Evolutionary conservation across 2,329 filamentous ascomycete genomes (phyloP).

Genomic region (Aspergillus proliferans): DNA sequence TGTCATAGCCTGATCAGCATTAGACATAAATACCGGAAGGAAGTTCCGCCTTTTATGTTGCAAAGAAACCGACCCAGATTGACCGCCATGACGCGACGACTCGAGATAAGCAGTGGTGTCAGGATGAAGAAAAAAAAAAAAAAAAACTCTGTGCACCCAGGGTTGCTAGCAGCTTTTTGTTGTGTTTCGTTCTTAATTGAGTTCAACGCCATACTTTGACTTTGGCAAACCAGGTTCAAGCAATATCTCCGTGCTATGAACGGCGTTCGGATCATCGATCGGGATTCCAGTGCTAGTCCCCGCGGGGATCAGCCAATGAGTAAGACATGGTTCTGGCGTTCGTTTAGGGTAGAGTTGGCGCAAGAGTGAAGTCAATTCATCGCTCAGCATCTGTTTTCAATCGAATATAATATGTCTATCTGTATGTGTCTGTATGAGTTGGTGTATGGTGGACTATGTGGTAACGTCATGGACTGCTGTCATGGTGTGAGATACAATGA

Average conservation of each 20-base stretch:
- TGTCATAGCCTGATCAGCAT: too few species aligned
- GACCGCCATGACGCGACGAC: too few species aligned
- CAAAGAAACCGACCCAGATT: too few species aligned
- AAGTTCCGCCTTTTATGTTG: too few species aligned
- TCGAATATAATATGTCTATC: background rate
- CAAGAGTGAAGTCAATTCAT: constrained; percentile 6
- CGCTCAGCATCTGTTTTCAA: background rate
- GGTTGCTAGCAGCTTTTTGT: too few species aligned
- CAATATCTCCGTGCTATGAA: background rate
- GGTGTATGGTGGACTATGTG: background rate
- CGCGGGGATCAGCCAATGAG: background rate
- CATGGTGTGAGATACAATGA: background rate
- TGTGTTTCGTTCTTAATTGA: too few species aligned
- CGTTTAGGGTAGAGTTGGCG: background rate
- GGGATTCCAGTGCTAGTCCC: background rate
- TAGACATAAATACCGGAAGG: too few species aligned
- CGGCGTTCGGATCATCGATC: background rate
- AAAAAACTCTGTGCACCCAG: too few species aligned
- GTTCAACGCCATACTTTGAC: too few species aligned
- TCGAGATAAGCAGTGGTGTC: too few species aligned
- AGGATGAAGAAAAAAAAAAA: too few species aligned
- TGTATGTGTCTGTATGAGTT: background rate
- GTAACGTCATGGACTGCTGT: constrained; percentile 7
- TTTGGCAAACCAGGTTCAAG: too few species aligned
- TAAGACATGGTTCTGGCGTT: background rate